Conservation (phyloP, 176 grass and related monocot genomes). For the Pharus latifolius region DNA sequence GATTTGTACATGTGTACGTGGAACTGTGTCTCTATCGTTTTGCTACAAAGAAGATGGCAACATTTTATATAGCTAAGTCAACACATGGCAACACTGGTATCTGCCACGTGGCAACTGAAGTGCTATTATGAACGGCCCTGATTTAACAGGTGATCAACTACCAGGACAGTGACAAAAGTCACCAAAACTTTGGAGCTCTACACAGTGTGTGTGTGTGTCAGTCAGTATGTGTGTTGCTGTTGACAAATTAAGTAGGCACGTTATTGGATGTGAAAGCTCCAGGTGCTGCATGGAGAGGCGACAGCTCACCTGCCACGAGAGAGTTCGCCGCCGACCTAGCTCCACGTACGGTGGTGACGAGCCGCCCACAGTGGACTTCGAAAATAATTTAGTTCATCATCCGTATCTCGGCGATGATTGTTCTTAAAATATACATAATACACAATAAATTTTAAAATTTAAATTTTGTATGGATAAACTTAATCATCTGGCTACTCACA, state of each 20-base stretch:
- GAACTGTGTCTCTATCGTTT: background rate
- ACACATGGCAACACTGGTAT: background rate
- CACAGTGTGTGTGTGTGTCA: background rate
- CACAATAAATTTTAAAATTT: no score
- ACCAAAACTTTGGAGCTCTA: background rate
- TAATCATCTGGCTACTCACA: no score
- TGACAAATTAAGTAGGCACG: background rate
- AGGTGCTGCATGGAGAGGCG: slow-evolving; percentile 5
- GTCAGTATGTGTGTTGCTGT: background rate
- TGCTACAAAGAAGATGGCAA: background rate
- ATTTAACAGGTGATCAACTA: background rate
- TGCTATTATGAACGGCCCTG: background rate
- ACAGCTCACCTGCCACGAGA: slow-evolving; percentile 37
- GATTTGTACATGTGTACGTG: background rate
- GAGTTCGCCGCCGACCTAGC: slow-evolving; percentile 18
- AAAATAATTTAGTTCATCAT: background rate
- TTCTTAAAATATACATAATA: no score
- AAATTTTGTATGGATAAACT: no score
- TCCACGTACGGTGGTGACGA: background rate
- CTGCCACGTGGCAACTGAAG: background rate
- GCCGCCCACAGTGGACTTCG: background rate
- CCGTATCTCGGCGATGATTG: no score
- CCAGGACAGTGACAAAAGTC: slow-evolving; percentile 2
- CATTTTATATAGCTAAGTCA: no score
- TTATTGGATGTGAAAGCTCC: slow-evolving; percentile 15